Evolutionary conservation across 257 asterid species (phyloP).

Genomic region (Solanum chaucha): DNA sequence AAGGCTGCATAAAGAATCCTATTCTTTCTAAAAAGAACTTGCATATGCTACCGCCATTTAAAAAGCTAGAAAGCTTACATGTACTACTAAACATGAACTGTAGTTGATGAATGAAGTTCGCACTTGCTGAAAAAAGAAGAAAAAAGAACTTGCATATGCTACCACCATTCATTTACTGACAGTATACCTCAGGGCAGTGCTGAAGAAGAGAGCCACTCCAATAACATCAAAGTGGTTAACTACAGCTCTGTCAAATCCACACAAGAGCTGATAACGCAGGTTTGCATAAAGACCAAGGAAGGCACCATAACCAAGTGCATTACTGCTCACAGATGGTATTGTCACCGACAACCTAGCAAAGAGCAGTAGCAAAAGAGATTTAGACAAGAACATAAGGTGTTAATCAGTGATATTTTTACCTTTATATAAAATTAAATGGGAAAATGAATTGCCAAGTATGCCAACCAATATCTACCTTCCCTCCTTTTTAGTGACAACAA

Average conservation of each 20-base stretch:
- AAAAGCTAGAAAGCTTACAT: not conserved
- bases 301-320: constrained; percentile 96
- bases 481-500: constrained; percentile 73
- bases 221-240: constrained; percentile 79
- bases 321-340: constrained; percentile 69
- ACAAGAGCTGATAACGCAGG: constrained; percentile 76
- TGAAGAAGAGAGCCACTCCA: constrained; percentile 66
- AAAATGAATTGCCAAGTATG: not conserved
- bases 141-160: not conserved
- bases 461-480: constrained; percentile 46
- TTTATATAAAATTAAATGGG: not conserved
- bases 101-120: not conserved
- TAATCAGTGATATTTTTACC: not conserved
- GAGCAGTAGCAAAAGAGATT: not conserved
- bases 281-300: constrained; percentile 93
- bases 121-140: not conserved
- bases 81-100: not conserved
- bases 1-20: not conserved
- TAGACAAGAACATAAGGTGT: not conserved
- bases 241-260: constrained; percentile 73
- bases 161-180: not conserved
- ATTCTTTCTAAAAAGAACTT: not conserved
- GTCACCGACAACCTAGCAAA: constrained; percentile 66
- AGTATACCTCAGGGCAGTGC: constrained; percentile 77
- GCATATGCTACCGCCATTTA: too few relatives aligned